These are phyloP conservation scores for Colletotrichum plurivorum DNA, from an alignment of 2,329 filamentous ascomycete genomes.

Conservation along the genomic window DNA sequence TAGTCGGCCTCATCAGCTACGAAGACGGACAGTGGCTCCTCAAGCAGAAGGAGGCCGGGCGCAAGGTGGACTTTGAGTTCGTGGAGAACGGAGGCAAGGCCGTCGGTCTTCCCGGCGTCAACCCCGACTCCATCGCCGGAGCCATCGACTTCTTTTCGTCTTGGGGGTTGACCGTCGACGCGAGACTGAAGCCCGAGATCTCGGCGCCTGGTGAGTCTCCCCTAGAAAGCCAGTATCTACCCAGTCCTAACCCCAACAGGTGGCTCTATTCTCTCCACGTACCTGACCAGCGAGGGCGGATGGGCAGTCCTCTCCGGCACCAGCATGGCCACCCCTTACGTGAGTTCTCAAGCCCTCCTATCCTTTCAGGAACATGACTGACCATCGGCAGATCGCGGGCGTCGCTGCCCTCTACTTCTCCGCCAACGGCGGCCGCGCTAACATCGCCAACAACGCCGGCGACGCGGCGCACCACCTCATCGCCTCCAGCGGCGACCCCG, in stretches of 20 bases:
- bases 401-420: conserved; percentile 48
- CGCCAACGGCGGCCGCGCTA: conserved; percentile 41
- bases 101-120: neutral
- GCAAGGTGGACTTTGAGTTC: neutral
- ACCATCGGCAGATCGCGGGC: conserved; percentile 51
- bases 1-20: conserved; percentile 23
- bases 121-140: neutral
- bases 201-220: conserved; percentile 60
- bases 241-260: conserved; percentile 40
- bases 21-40: conserved; percentile 31
- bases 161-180: conserved; percentile 73
- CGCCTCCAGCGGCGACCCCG: conserved; percentile 25
- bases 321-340: conserved; percentile 70
- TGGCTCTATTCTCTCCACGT: conserved; percentile 71
- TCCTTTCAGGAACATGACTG: neutral
- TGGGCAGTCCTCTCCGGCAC: conserved; percentile 66
- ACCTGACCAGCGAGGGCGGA: conserved; percentile 50
- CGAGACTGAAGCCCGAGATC: conserved; percentile 69
- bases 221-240: accelerated
- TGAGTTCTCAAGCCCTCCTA: accelerated
- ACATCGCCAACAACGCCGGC: neutral
- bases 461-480: conserved; percentile 14
- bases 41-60: conserved; percentile 19
- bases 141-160: conserved; percentile 62
- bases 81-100: neutral